A percentile compares a stretch with the other conserved stretches of the same genome.
phyloP scores from a whole-genome alignment of 1,139 yeast species.

The Geotrichum cucujoidarum region DNA sequence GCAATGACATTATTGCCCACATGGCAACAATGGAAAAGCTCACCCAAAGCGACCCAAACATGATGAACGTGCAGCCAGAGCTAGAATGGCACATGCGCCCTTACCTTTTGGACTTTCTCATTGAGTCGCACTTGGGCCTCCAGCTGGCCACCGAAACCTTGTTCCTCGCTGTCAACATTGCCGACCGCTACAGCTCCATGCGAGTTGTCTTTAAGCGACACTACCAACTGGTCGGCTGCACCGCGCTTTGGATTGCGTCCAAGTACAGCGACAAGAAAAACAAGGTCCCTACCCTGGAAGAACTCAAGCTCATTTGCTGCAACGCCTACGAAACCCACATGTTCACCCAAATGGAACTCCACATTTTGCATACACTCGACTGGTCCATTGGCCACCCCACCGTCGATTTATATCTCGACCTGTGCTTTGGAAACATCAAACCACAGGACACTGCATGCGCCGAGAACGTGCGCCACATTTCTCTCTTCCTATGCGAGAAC shows the following conservation, averaged over 20 bases:
- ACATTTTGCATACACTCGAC: conserved; percentile 73
- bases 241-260: conserved; percentile 93
- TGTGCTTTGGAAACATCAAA: conserved; percentile 28
- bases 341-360: conserved; percentile 95
- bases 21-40: conserved; percentile 7
- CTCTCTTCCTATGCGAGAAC: conserved; percentile 69
- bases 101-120: conserved; percentile 70
- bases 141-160: conserved; percentile 74
- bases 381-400: conserved; percentile 71
- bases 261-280: conserved; percentile 86
- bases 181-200: conserved; percentile 87
- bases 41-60: conserved; percentile 37
- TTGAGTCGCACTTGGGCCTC: conserved; percentile 76
- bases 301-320: conserved; percentile 73
- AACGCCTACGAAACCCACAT: conserved; percentile 81
- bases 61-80: conserved; percentile 91
- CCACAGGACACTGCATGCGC: conserved; percentile 27
- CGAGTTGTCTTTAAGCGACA: conserved; percentile 89
- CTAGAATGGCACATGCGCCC: conserved; percentile 93
- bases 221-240: conserved; percentile 87
- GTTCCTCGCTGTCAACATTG: conserved; percentile 71
- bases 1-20: conserved; percentile 6
- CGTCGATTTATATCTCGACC: conserved; percentile 35
- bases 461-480: conserved; percentile 46
- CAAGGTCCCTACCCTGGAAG: conserved; percentile 75